phyloP scores from a whole-genome alignment of 1,139 yeast genomes.

The Yamadazyma mexicana region DNA sequence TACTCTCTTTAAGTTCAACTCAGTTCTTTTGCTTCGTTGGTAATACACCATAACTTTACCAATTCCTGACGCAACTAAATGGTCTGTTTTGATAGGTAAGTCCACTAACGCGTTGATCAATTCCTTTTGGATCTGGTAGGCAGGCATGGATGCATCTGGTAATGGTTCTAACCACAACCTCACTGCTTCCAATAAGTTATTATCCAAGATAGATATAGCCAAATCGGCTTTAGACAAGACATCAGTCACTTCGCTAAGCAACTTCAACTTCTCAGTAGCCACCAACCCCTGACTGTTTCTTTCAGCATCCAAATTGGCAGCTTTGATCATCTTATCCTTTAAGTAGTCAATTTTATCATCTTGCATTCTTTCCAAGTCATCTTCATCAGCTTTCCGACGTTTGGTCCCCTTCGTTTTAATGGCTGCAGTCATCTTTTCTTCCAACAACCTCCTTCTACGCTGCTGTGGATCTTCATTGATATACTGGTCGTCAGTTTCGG shows the following conservation, averaged over 20 bases:
- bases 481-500: constrained; percentile 13
- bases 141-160: constrained; percentile 97
- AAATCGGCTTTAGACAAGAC: constrained; percentile 79
- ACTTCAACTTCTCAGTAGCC: constrained; percentile 82
- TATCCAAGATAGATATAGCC: constrained; percentile 91
- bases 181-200: constrained; percentile 88
- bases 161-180: constrained; percentile 97
- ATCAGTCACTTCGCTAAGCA: constrained; percentile 76
- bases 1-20: constrained; percentile 76
- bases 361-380: constrained; percentile 90
- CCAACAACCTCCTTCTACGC: constrained; percentile 73
- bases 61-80: constrained; percentile 88
- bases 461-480: constrained; percentile 46
- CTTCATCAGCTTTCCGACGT: constrained; percentile 74
- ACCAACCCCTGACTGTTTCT: constrained; percentile 72
- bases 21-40: constrained; percentile 88
- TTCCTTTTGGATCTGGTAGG: constrained; percentile 91
- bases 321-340: constrained; percentile 89
- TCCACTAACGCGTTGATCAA: constrained; percentile 71
- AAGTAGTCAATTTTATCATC: constrained; percentile 84
- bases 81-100: constrained; percentile 93
- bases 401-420: constrained; percentile 62
- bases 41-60: constrained; percentile 95
- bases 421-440: constrained; percentile 77
- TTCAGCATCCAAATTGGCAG: constrained; percentile 89